Base-by-base conservation (phyloP, 148 eudicot genomes). In the Pharnaceum exiguum region DNA sequence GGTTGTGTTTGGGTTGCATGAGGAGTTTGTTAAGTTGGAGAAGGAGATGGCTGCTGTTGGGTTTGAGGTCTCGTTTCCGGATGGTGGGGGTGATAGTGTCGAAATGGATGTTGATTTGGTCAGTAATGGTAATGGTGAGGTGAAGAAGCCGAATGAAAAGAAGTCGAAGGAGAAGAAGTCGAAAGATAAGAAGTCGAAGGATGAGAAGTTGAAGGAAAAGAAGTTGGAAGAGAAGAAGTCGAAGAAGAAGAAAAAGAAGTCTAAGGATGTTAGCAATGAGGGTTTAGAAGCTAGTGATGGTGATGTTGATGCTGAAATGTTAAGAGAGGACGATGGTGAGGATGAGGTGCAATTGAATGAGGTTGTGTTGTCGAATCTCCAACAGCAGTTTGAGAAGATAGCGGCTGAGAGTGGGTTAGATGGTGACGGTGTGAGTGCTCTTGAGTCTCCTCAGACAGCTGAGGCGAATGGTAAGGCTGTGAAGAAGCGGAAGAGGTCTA, bases 371-470 rank as follows among this genome's bases (percentile, higher is more conserved):
- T 79, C 91, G n/a, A 91, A 91, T 81, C 94, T 91, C 33, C 96
- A 79, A 68, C 73, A 69, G 73, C 95, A 91, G 60, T 91, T 91
- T 68, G 97, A 91, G 72, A 91, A 77, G 74, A 81, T 87, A 54
- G 96, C 97, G 49, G 79, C 78, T 50, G 95, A 87, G 72, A 67
- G 68, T 61, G 88, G 77, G 29, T 51, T 77, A 31, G 77, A 74
- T 40, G 75, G 75, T 43, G 93, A 79, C 46, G 91, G 72, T 42
- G 35, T 22, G 6, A 68, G 73, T 58, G 74, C 76, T 11, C 44
- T 71, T 47, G 85, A 63, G 19, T 59, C 82, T 12, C 65, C 82
- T 7, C 40, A 48, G 1, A 59, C 73, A 29, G 46, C 52, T 18
- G 51, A 62, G 13, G 25, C 39, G 11, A 69, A 55, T 43, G 67